phyloP scores from a whole-genome alignment of 1,139 yeast genomes.

The Citeromyces hawaiiensis region DNA sequence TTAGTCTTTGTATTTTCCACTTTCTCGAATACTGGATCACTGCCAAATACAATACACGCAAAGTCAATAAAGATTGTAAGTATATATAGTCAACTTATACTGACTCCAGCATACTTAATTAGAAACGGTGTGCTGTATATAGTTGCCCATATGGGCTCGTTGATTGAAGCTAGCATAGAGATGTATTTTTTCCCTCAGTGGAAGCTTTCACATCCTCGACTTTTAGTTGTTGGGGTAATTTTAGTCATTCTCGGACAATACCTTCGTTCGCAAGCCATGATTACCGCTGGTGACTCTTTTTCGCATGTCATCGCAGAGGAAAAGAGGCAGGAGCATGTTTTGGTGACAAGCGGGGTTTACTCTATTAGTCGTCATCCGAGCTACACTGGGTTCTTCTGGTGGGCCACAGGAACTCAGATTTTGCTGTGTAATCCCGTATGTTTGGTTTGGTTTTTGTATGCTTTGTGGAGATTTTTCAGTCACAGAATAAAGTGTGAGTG shows the following conservation, averaged over 20 bases:
- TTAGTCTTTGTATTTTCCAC: slow-evolving; percentile 52
- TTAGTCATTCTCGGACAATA: slow-evolving; percentile 48
- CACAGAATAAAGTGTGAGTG: slow-evolving; percentile 35
- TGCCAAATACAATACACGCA: slow-evolving; percentile 52
- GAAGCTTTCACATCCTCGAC: slow-evolving; percentile 9
- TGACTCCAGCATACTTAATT: slow-evolving; percentile 40
- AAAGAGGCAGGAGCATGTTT: slow-evolving; percentile 38
- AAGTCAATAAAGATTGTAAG: slow-evolving; percentile 45
- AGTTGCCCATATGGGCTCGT: slow-evolving; percentile 45
- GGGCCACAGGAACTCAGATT: slow-evolving; percentile 84
- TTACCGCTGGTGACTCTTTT: slow-evolving; percentile 78
- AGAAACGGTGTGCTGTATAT: slow-evolving; percentile 56
- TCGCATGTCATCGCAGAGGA: slow-evolving; percentile 60
- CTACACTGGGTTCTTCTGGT: slow-evolving; percentile 82
- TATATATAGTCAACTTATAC: slow-evolving; percentile 3
- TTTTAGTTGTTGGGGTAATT: slow-evolving; percentile 26
- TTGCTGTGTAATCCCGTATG: slow-evolving; percentile 53
- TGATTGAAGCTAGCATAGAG: slow-evolving; percentile 32
- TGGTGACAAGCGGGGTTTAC: slow-evolving; percentile 70
- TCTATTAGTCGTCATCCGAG: slow-evolving; percentile 68
- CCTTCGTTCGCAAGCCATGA: slow-evolving; percentile 67
- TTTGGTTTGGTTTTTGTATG: slow-evolving; percentile 26
- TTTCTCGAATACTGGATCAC: slow-evolving; percentile 72
- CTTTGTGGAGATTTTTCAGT: slow-evolving; percentile 56
- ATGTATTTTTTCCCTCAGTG: slow-evolving; percentile 20